These are phyloP conservation scores for Teratosphaeria pseudoeucalypti DNA, from an alignment of 2,329 filamentous ascomycete genomes.

Conservation along the genomic window DNA sequence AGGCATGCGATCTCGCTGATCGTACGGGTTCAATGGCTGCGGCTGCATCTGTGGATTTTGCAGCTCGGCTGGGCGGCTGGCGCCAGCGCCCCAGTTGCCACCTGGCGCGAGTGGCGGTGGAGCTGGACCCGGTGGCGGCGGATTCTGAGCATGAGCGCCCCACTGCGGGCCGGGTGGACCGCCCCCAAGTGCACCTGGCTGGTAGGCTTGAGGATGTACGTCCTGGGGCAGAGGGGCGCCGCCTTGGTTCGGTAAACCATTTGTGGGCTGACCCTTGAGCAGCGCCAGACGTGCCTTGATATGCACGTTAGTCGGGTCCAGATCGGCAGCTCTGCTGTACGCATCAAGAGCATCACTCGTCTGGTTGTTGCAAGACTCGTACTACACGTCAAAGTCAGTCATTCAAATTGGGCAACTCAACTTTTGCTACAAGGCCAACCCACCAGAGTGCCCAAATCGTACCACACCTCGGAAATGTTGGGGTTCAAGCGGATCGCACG, in stretches of 20 bases:
- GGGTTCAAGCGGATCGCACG: constrained; percentile 93
- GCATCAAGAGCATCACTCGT: constrained; percentile 92
- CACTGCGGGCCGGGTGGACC: constrained; percentile 81
- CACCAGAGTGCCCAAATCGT: constrained; percentile 90
- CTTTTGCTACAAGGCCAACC: constrained; percentile 30
- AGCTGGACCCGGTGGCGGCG: constrained; percentile 54
- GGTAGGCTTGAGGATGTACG: constrained; percentile 90
- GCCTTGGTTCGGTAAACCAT: constrained; percentile 59
- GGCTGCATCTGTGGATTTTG: constrained; percentile 44
- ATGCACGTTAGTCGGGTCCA: constrained; percentile 86
- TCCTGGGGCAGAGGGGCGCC: constrained; percentile 85
- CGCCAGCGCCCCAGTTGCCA: constrained; percentile 46
- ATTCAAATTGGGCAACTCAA: neutral
- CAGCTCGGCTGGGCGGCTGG: constrained; percentile 66
- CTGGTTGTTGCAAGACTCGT: constrained; percentile 98
- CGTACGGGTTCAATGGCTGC: constrained; percentile 66
- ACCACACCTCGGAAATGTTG: constrained; percentile 98
- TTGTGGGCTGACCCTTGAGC: constrained; percentile 63
- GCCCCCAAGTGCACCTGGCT: constrained; percentile 62
- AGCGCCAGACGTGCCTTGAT: constrained; percentile 92
- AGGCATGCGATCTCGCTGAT: constrained; percentile 60
- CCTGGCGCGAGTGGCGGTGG: constrained; percentile 42
- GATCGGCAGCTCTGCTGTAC: constrained; percentile 85
- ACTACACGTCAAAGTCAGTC: constrained; percentile 45
- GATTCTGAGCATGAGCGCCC: constrained; percentile 63